Evolutionary conservation across 2,329 filamentous ascomycete species (phyloP).

Genomic region (Trichoderma simmonsii): DNA sequence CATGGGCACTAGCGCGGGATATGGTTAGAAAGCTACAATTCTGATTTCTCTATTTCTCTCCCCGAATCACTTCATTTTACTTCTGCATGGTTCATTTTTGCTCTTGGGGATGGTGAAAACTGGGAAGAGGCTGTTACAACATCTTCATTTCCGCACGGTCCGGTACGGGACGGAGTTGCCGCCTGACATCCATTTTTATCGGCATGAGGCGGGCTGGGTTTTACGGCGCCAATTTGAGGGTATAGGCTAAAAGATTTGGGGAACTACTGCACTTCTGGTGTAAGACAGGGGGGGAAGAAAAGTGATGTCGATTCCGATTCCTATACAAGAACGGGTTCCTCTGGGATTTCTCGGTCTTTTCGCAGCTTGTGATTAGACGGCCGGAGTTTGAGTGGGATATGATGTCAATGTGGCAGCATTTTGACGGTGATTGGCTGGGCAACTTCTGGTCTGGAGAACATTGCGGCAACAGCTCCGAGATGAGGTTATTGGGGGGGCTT

Average conservation of each 20-base stretch:
- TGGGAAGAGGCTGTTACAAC: not conserved
- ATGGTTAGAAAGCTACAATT: constrained; percentile 14
- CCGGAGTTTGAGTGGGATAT: not conserved
- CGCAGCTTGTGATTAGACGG: not conserved
- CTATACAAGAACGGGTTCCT: not conserved
- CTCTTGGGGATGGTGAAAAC: not conserved
- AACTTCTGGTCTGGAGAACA: not conserved
- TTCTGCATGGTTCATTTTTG: not conserved
- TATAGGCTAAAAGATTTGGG: not conserved
- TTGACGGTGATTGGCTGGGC: not conserved
- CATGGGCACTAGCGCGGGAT: constrained; percentile 15
- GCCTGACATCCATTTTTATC: not conserved
- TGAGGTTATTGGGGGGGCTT: not conserved
- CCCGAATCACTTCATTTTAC: not conserved
- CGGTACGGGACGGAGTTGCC: not conserved
- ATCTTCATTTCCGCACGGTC: not conserved
- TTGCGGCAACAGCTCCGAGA: not conserved
- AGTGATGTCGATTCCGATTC: not conserved
- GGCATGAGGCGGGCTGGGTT: not conserved
- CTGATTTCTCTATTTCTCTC: not conserved
- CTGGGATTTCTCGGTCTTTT: not conserved
- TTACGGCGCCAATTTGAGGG: not conserved
- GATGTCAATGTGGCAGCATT: not conserved
- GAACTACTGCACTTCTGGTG: not conserved
- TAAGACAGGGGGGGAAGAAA: not conserved